Evolutionary conservation across 192 early-diverging fungal species (phyloP).

Genomic region (Allomyces macrogynus): DNA sequence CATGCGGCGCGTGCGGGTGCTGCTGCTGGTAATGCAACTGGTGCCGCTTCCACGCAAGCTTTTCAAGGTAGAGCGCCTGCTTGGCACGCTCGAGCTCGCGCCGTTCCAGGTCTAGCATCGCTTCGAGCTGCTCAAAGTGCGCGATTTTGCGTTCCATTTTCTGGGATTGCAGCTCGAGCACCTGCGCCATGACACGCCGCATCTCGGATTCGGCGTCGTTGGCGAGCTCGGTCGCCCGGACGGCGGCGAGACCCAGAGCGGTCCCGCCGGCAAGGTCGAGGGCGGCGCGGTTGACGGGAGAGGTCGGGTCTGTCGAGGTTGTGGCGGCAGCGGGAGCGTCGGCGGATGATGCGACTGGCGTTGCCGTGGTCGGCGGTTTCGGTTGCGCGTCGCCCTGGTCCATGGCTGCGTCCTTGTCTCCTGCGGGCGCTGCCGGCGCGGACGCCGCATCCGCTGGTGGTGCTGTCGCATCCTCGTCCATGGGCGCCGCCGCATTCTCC

Average conservation of each 20-base stretch:
- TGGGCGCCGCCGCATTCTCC: not conserved
- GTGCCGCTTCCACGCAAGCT: constrained; percentile 33
- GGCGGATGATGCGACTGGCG: constrained; percentile 2
- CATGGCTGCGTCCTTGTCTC: constrained; percentile 5
- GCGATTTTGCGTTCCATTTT: constrained; percentile 83
- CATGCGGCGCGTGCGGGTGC: constrained; percentile 1
- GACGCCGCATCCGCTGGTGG: constrained; percentile 8
- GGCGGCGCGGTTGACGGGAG: constrained; percentile 12
- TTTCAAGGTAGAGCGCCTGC: constrained; percentile 34
- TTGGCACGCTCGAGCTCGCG: constrained; percentile 52
- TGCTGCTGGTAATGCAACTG: constrained; percentile 9
- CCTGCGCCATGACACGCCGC: constrained; percentile 51
- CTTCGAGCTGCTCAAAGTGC: constrained; percentile 84
- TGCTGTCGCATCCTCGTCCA: not conserved
- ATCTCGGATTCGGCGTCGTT: constrained; percentile 72
- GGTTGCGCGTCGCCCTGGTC: too few relatives aligned
- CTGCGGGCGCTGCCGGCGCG: constrained; percentile 5
- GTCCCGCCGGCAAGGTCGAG: constrained; percentile 62
- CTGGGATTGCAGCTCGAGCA: constrained; percentile 68
- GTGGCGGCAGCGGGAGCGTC: constrained; percentile 7
- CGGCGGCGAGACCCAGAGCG: constrained; percentile 81
- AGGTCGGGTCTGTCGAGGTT: constrained; percentile 11
- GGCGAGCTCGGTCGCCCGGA: constrained; percentile 64
- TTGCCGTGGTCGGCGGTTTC: constrained; percentile 9
- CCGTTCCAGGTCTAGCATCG: constrained; percentile 68